Conservation (phyloP, 1,139 yeast genomes). For the Yamadazyma taylorii region DNA sequence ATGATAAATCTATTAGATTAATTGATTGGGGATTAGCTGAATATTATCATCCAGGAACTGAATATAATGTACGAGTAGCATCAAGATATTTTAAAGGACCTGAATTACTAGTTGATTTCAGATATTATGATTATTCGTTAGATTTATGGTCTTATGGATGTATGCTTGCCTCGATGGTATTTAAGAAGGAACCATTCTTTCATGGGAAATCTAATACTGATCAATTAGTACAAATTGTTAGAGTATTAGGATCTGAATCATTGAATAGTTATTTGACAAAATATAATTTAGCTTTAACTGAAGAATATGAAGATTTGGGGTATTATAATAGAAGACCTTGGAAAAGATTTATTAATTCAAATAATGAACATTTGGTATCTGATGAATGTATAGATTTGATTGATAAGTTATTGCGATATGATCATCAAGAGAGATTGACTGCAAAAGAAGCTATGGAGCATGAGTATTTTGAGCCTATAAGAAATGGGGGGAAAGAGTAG, state of each 20-base stretch:
- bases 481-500: no score
- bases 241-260: slow-evolving; percentile 89
- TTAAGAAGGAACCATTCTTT: slow-evolving; percentile 95
- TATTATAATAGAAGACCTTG: slow-evolving; percentile 74
- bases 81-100: slow-evolving; percentile 99
- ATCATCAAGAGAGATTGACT: slow-evolving; percentile 72
- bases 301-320: slow-evolving; percentile 82
- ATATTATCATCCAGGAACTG: slow-evolving; percentile 92
- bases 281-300: slow-evolving; percentile 73
- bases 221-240: slow-evolving; percentile 91
- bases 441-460: slow-evolving; percentile 85
- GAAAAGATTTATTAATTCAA: slow-evolving; percentile 55
- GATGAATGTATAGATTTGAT: slow-evolving; percentile 67
- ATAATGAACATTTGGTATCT: slow-evolving; percentile 53
- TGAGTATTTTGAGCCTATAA: slow-evolving; percentile 61
- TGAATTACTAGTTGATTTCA: slow-evolving; percentile 88
- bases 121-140: slow-evolving; percentile 90
- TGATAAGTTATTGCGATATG: slow-evolving; percentile 65
- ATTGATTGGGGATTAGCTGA: slow-evolving; percentile 99
- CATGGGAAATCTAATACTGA: slow-evolving; percentile 96
- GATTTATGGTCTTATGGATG: slow-evolving; percentile 98
- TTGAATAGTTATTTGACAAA: slow-evolving; percentile 70
- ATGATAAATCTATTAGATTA: slow-evolving; percentile 64
- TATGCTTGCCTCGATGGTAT: slow-evolving; percentile 95
- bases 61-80: slow-evolving; percentile 95